Evolutionary conservation across 2,329 filamentous ascomycete genomes (phyloP).

Genomic region (Colletotrichum tamarilloi): DNA sequence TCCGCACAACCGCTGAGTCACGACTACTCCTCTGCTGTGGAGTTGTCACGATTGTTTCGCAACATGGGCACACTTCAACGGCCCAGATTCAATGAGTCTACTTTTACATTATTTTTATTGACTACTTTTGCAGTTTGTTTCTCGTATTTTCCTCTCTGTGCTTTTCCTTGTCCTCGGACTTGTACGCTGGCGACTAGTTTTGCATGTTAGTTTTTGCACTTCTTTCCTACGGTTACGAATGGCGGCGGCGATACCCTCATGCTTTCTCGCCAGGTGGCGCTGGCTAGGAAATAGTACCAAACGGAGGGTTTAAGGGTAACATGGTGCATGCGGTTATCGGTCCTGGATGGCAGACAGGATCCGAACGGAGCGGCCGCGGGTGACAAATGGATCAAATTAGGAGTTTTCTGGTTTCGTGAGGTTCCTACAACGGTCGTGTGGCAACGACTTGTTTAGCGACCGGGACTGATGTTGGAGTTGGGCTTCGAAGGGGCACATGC

Average conservation of each 20-base stretch:
- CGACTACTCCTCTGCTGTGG: not conserved
- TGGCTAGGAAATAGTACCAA: constrained; percentile 28
- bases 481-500: constrained; percentile 10
- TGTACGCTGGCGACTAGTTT: constrained; percentile 21
- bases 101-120: not conserved
- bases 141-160: not conserved
- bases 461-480: constrained; percentile 19
- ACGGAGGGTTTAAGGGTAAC: not conserved
- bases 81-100: not conserved
- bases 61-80: constrained; percentile 22
- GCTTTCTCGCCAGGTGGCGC: constrained; percentile 35
- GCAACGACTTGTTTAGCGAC: constrained; percentile 2
- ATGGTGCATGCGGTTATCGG: not conserved
- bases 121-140: not conserved
- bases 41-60: constrained; percentile 3
- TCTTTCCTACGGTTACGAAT: constrained; percentile 1
- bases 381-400: constrained; percentile 10
- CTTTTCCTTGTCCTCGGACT: not conserved
- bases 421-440: constrained; percentile 2
- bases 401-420: constrained; percentile 10
- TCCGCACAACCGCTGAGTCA: constrained; percentile 15
- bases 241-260: constrained; percentile 32
- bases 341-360: constrained; percentile 32
- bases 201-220: not conserved
- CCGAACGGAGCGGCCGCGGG: constrained; percentile 4